These are phyloP conservation scores for Penicillium sp. DNA, from an alignment of 2,329 filamentous ascomycete genomes.

Conservation along the genomic window DNA sequence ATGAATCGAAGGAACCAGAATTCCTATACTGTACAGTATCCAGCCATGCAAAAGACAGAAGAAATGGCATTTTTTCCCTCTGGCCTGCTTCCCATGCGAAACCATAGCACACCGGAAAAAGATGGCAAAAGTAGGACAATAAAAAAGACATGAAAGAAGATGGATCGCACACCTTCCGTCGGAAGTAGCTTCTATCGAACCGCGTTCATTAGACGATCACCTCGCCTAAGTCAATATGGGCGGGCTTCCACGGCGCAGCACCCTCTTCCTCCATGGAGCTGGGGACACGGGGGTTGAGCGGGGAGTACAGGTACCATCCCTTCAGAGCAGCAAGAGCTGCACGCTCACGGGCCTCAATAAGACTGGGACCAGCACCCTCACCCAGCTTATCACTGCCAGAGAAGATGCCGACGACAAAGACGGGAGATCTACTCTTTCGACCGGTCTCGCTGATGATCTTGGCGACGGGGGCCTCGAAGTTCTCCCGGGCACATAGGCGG, in stretches of 20 bases:
- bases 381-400: slow-evolving; percentile 89
- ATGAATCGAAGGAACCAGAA: slow-evolving; percentile 36
- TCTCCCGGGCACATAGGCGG: slow-evolving; percentile 82
- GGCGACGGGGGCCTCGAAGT: slow-evolving; percentile 85
- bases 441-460: slow-evolving; percentile 90
- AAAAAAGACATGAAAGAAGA: slow-evolving; percentile 28
- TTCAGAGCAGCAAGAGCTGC: slow-evolving; percentile 87
- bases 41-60: slow-evolving; percentile 36
- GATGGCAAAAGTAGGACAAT: slow-evolving; percentile 29
- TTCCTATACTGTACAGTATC: slow-evolving; percentile 47
- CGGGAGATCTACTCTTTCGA: slow-evolving; percentile 78
- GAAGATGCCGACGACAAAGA: slow-evolving; percentile 93
- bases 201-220: slow-evolving; percentile 56
- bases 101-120: slow-evolving; percentile 31
- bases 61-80: slow-evolving; percentile 23
- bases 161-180: slow-evolving; percentile 10
- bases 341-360: slow-evolving; percentile 76
- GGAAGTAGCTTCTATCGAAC: slow-evolving; percentile 17
- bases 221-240: slow-evolving; percentile 72
- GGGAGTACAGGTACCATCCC: slow-evolving; percentile 95
- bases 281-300: slow-evolving; percentile 67
- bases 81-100: slow-evolving; percentile 31
- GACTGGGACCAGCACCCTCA: slow-evolving; percentile 79
- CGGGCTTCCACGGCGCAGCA: slow-evolving; percentile 67
- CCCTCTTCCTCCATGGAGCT: slow-evolving; percentile 69